These are phyloP conservation scores for Jatropha multifida DNA, from an alignment of 441 rosid genomes.

Conservation along the genomic window DNA sequence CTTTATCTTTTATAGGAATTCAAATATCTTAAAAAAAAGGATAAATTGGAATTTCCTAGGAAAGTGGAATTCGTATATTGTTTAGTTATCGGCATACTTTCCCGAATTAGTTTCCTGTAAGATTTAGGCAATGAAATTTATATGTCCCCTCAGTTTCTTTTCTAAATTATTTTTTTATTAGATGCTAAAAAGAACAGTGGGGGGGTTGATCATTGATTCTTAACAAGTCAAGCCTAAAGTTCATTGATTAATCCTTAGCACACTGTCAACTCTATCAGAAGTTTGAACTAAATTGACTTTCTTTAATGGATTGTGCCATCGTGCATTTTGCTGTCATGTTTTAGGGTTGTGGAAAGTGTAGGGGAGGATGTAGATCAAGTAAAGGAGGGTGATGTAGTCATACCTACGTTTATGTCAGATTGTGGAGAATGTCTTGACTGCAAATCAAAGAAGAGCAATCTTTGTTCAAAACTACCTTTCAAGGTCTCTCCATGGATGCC, in stretches of 20 bases:
- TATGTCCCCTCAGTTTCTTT: too few relatives aligned
- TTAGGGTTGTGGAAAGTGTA: slow-evolving; percentile 77
- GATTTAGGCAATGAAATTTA: too few relatives aligned
- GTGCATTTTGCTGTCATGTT: not conserved
- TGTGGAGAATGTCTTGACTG: slow-evolving; percentile 77
- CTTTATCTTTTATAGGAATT: too few relatives aligned
- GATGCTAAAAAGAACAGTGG: not conserved
- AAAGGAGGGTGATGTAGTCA: slow-evolving; percentile 59
- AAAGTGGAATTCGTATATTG: too few relatives aligned
- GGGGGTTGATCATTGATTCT: not conserved
- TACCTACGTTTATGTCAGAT: slow-evolving; percentile 73
- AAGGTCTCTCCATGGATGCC: slow-evolving; percentile 77
- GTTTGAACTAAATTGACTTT: not conserved
- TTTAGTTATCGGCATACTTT: too few relatives aligned
- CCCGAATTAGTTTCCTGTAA: too few relatives aligned
- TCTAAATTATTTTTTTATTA: too few relatives aligned
- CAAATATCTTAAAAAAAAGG: too few relatives aligned
- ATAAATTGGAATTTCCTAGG: too few relatives aligned
- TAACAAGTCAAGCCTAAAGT: not conserved
- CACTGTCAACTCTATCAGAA: not conserved
- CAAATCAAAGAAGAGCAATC: slow-evolving; percentile 64
- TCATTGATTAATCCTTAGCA: not conserved
- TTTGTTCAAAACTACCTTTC: slow-evolving; percentile 70
- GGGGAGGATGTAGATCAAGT: slow-evolving; percentile 67
- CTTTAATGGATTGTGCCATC: not conserved